A percentile compares a stretch with the other conserved stretches of the same genome.
Conservation (phyloP, 83 land plant genomes). For the Thuja plicata region DNA sequence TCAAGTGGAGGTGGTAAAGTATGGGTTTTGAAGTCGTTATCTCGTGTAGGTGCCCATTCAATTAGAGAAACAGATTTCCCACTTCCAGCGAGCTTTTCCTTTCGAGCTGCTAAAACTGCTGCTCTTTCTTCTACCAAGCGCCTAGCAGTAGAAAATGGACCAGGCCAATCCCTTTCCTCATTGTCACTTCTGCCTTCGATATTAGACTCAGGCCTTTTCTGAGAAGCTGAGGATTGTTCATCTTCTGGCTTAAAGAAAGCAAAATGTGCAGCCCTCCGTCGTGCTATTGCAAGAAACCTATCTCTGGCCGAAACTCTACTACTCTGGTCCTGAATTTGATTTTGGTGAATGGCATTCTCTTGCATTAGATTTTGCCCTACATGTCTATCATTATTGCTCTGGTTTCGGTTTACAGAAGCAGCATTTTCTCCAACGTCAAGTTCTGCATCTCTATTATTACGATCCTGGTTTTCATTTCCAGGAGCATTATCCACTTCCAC, state of each 20-base stretch:
- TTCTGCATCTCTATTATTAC: not conserved
- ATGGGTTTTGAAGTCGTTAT: not conserved
- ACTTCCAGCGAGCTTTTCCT: not conserved
- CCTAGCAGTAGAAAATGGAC: slow-evolving; percentile 65
- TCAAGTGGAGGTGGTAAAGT: slow-evolving; percentile 34
- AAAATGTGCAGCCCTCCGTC: slow-evolving; percentile 4
- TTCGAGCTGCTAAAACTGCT: slow-evolving; percentile 15
- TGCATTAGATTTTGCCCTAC: not conserved
- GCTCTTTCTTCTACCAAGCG: slow-evolving; percentile 55
- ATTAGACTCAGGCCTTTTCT: not conserved
- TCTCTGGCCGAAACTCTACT: not conserved
- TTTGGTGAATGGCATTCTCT: not conserved
- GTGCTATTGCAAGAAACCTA: slow-evolving; percentile 12
- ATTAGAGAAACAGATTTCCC: not conserved
- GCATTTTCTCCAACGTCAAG: not conserved
- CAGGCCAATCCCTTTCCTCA: slow-evolving; percentile 59
- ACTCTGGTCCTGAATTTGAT: not conserved
- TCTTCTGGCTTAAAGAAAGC: not conserved
- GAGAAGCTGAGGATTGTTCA: not conserved
- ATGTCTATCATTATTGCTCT: not conserved
- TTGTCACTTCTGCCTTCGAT: not conserved
- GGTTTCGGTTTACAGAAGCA: not conserved
- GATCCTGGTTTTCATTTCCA: not conserved
- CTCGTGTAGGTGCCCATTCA: slow-evolving; percentile 17
- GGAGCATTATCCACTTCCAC: not conserved